phyloP scores from a whole-genome alignment of 768 basidiomycete genomes.

The Pleurotus eryngii region DNA sequence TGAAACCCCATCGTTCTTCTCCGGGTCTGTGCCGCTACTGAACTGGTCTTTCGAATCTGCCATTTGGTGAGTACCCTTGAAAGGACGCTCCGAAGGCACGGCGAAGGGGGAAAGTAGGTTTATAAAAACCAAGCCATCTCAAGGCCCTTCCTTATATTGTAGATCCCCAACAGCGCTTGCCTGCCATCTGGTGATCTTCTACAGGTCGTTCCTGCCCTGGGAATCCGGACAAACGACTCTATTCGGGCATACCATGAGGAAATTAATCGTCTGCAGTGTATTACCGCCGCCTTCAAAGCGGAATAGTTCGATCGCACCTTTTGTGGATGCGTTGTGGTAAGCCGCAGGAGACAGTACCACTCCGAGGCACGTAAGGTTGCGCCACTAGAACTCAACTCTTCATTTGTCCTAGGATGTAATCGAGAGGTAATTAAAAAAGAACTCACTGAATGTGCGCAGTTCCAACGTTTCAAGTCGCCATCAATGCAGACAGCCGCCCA shows the following conservation, averaged over 20 bases:
- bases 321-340: neutral
- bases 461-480: neutral
- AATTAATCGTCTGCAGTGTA: neutral
- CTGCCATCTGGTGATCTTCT: slow-evolving; percentile 1
- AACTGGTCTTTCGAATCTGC: slow-evolving; percentile 7
- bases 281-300: slow-evolving; percentile 8
- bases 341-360: too few relatives aligned
- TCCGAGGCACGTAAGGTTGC: neutral
- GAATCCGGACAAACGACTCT: neutral
- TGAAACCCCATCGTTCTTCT: slow-evolving; percentile 14
- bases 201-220: slow-evolving; percentile 2
- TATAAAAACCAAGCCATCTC: neutral
- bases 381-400: neutral
- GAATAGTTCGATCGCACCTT: neutral
- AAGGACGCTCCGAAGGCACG: neutral
- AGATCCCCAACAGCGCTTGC: neutral
- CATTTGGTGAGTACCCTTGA: neutral
- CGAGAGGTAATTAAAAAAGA: too few relatives aligned
- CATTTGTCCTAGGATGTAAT: neutral
- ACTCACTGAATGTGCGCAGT: too few relatives aligned
- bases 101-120: neutral
- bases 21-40: neutral
- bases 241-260: slow-evolving; percentile 1
- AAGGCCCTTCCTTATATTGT: slow-evolving; percentile 1
- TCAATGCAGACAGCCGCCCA: neutral